Conservation (phyloP, 23 red algal species). For the Gracilaria gracilis region DNA sequence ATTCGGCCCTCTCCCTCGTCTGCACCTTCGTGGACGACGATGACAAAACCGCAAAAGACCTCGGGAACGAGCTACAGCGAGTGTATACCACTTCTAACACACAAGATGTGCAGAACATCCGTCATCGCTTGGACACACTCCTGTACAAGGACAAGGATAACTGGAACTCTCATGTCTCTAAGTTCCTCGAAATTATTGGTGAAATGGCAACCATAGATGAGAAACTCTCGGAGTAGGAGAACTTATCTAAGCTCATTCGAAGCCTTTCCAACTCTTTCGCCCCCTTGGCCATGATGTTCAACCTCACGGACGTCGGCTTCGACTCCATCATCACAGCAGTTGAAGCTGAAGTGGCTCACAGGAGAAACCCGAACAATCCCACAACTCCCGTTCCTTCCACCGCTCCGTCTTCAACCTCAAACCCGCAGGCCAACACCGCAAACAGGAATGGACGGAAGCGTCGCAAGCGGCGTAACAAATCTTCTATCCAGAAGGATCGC, state of each 20-base stretch:
- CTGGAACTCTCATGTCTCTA: too few relatives aligned
- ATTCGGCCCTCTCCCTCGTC: background rate
- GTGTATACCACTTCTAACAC: slow-evolving; percentile 12
- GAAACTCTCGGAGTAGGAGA: slow-evolving; percentile 24
- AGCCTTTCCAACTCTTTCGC: slow-evolving; percentile 30
- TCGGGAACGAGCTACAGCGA: slow-evolving; percentile 27
- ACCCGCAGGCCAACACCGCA: background rate
- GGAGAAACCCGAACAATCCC: slow-evolving; percentile 10
- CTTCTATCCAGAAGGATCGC: background rate
- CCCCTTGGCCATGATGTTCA: slow-evolving; percentile 25
- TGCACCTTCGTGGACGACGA: slow-evolving; percentile 38
- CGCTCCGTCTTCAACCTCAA: background rate
- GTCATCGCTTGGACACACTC: too few relatives aligned
- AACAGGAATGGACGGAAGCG: background rate
- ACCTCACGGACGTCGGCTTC: background rate
- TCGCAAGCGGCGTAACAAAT: background rate
- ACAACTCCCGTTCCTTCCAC: background rate
- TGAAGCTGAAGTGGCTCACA: slow-evolving; percentile 36
- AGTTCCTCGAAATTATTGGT: too few relatives aligned
- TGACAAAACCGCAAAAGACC: slow-evolving; percentile 33
- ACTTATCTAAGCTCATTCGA: slow-evolving; percentile 32
- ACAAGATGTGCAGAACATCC: slow-evolving; percentile 27
- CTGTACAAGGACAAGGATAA: too few relatives aligned
- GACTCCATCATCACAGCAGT: slow-evolving; percentile 13
- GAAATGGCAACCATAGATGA: slow-evolving; percentile 21